A percentile compares a stretch with the other conserved stretches of the same genome.
Conservation (phyloP, 106 monocot species). For the Hemerocallis citrina region DNA sequence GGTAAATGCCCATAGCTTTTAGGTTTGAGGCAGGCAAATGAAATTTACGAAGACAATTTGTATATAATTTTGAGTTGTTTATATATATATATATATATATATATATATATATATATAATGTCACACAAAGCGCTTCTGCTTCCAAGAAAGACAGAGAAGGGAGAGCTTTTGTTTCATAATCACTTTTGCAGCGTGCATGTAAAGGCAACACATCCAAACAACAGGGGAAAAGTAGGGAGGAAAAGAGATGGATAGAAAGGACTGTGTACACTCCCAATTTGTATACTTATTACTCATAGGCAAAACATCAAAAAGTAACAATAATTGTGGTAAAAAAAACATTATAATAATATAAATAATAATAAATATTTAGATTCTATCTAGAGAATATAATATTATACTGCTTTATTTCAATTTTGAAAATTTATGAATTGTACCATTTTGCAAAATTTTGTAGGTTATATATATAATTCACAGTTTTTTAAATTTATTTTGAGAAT, state of each 20-base stretch:
- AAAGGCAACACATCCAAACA: slow-evolving; percentile 21
- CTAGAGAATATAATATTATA: too few species aligned
- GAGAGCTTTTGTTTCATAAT: slow-evolving; percentile 10
- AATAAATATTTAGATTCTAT: too few species aligned
- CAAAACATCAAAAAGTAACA: neutral
- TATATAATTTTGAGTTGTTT: neutral
- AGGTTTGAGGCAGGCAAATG: too few species aligned
- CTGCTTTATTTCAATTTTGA: too few species aligned
- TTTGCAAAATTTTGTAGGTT: too few species aligned
- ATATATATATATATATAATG: neutral
- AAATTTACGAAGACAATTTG: neutral
- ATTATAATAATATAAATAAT: too few species aligned
- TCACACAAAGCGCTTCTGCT: neutral
- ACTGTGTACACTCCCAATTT: slow-evolving; percentile 21
- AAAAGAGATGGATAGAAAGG: slow-evolving; percentile 1
- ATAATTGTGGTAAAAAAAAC: too few species aligned
- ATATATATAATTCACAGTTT: too few species aligned
- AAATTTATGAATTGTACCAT: too few species aligned
- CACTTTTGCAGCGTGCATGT: slow-evolving; percentile 50
- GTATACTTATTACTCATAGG: slow-evolving; percentile 8
- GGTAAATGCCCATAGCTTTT: too few species aligned
- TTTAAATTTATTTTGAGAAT: too few species aligned
- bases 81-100: neutral
- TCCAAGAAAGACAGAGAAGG: neutral
- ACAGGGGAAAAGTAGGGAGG: slow-evolving; percentile 9